phyloP scores from a whole-genome alignment of 2,329 filamentous ascomycete genomes.

The Neofusicoccum kwambonambiense region DNA sequence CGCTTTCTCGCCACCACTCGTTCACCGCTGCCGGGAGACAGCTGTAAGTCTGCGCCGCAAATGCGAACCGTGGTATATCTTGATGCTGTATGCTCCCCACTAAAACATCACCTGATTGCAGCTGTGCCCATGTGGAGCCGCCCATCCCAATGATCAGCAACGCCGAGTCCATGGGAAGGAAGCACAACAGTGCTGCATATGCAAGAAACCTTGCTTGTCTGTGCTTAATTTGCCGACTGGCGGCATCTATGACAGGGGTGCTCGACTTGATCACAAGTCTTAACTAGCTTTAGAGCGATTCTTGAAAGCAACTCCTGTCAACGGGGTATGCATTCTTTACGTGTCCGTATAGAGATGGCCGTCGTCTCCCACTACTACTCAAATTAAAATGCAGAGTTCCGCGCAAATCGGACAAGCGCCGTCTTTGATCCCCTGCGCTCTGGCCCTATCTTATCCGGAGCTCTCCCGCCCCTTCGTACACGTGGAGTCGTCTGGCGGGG shows the following conservation, averaged over 20 bases:
- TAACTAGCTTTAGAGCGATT: too few species aligned
- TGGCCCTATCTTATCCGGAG: not conserved
- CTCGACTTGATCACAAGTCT: too few species aligned
- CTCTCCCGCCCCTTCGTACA: not conserved
- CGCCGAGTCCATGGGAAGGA: not conserved
- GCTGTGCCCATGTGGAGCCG: not conserved
- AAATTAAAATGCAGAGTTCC: too few species aligned
- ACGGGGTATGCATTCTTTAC: too few species aligned
- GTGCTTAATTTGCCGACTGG: not conserved
- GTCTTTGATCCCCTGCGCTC: not conserved
- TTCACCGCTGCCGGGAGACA: not conserved
- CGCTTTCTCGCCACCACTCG: not conserved
- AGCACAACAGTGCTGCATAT: not conserved
- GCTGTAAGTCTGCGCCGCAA: not conserved
- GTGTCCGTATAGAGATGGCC: too few species aligned
- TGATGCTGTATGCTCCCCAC: not conserved
- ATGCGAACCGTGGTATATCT: not conserved
- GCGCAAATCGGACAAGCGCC: not conserved
- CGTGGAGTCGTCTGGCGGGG: not conserved
- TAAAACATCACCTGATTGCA: conserved; percentile 9
- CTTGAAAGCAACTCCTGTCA: too few species aligned
- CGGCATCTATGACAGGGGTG: not conserved
- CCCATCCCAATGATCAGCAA: not conserved
- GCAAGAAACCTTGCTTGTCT: not conserved
- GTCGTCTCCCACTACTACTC: too few species aligned